Percentiles rank a stretch among this genome's conserved stretches.
Conservation (phyloP, 176 grass and related monocot species). For the Eleusine coracana region DNA sequence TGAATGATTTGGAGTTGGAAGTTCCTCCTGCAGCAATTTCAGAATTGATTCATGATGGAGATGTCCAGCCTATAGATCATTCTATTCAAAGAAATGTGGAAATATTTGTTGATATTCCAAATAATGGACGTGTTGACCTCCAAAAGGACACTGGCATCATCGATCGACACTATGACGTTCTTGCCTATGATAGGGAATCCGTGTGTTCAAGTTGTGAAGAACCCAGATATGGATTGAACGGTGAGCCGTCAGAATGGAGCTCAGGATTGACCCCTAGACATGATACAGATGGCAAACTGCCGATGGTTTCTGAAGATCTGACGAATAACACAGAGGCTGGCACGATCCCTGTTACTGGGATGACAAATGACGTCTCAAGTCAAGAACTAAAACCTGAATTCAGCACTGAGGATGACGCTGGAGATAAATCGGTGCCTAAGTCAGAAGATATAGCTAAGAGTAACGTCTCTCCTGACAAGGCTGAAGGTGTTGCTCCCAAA, state of each 20-base stretch:
- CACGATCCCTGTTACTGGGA: not conserved
- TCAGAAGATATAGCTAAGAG: conserved; percentile 17
- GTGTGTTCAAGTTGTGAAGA: conserved; percentile 44
- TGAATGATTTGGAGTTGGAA: conserved; percentile 26
- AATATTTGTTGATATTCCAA: not conserved
- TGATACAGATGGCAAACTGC: not conserved
- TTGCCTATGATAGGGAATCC: conserved; percentile 42
- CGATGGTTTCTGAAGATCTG: conserved; percentile 24
- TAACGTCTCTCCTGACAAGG: conserved; percentile 3
- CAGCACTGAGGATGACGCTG: not conserved
- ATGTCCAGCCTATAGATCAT: conserved; percentile 7
- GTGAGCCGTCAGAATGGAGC: conserved; percentile 3
- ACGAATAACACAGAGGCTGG: not conserved
- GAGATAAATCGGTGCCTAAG: conserved; percentile 9
- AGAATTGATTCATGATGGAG: conserved; percentile 9
- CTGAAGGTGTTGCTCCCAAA: conserved; percentile 32
- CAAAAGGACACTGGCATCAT: conserved; percentile 33
- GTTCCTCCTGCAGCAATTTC: not conserved
- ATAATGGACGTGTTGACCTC: not conserved
- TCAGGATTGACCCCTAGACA: conserved; percentile 25
- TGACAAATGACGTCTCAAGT: not conserved
- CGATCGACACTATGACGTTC: conserved; percentile 3
- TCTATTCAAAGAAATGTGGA: not conserved
- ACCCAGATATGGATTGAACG: conserved; percentile 19
- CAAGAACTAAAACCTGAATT: conserved; percentile 27